Evolutionary conservation across 2,329 filamentous ascomycete species (phyloP).

Genomic region (Xylariales sp.): DNA sequence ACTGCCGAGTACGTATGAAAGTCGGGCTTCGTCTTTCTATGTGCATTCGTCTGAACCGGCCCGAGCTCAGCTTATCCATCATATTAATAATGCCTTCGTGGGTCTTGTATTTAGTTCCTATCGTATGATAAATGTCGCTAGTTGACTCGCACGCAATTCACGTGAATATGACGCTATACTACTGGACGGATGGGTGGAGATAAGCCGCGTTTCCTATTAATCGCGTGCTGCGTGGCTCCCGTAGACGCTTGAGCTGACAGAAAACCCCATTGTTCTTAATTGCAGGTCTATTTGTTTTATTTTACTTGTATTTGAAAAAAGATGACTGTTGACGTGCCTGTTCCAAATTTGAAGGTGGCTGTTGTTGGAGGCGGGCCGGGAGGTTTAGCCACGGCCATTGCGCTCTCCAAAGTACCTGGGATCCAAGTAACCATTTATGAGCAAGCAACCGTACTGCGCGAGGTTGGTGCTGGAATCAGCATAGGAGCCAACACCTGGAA

Average conservation of each 20-base stretch:
- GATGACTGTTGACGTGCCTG: conserved; percentile 15
- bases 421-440: conserved; percentile 39
- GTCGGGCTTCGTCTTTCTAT: too few relatives aligned
- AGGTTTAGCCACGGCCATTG: conserved; percentile 37
- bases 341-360: conserved; percentile 16
- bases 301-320: not conserved
- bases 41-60: too few relatives aligned
- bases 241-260: too few relatives aligned
- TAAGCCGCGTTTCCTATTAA: not conserved
- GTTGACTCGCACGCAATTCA: conserved; percentile 19
- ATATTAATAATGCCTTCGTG: too few relatives aligned
- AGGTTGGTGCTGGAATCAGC: conserved; percentile 43
- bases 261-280: too few relatives aligned
- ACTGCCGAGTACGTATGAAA: conserved; percentile 22
- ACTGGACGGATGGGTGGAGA: conserved; percentile 2
- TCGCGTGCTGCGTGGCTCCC: too few relatives aligned
- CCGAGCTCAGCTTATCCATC: too few relatives aligned
- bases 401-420: conserved; percentile 33
- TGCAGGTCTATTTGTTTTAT: not conserved
- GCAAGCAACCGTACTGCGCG: conserved; percentile 36
- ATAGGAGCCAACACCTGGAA: conserved; percentile 42
- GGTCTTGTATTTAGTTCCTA: not conserved
- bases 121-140: not conserved
- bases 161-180: conserved; percentile 20
- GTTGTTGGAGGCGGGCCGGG: conserved; percentile 19